Percentiles rank a stretch among this genome's conserved stretches.
These are phyloP conservation scores for Entelexis paramagnoliae DNA, from an alignment of 1,139 yeast genomes.

Conservation along the genomic window DNA sequence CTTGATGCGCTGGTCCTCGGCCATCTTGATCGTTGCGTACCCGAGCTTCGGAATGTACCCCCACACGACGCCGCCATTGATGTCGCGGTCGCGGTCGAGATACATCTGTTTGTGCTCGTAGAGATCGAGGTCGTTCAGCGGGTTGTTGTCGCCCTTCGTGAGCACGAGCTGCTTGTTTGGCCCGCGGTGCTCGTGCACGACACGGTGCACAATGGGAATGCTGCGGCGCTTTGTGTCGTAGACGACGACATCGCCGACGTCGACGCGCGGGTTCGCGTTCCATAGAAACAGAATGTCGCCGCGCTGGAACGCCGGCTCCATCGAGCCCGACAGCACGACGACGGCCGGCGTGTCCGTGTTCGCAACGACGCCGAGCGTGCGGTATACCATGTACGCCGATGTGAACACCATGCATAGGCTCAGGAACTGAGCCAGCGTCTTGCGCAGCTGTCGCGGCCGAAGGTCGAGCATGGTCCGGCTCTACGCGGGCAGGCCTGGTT, in stretches of 20 bases:
- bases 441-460: constrained; percentile 23
- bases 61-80: constrained; percentile 73
- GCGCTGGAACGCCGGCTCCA: constrained; percentile 99
- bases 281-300: constrained; percentile 89
- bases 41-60: constrained; percentile 90
- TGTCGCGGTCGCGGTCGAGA: constrained; percentile 62
- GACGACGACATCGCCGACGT: constrained; percentile 95
- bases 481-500: background rate
- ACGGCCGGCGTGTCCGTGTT: constrained; percentile 90
- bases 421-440: constrained; percentile 44
- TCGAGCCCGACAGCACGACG: constrained; percentile 92
- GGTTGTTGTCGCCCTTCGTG: constrained; percentile 95
- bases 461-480: constrained; percentile 4
- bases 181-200: constrained; percentile 61
- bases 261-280: constrained; percentile 60
- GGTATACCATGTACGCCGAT: constrained; percentile 89
- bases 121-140: constrained; percentile 78
- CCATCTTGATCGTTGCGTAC: constrained; percentile 77
- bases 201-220: constrained; percentile 94
- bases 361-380: constrained; percentile 63
- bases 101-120: constrained; percentile 71
- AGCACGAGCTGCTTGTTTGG: constrained; percentile 55
- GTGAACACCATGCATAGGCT: constrained; percentile 70
- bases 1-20: constrained; percentile 77
- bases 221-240: constrained; percentile 70